Evolutionary conservation across 2,329 filamentous ascomycete species (phyloP).

Genomic region (Thermoascus crustaceus): DNA sequence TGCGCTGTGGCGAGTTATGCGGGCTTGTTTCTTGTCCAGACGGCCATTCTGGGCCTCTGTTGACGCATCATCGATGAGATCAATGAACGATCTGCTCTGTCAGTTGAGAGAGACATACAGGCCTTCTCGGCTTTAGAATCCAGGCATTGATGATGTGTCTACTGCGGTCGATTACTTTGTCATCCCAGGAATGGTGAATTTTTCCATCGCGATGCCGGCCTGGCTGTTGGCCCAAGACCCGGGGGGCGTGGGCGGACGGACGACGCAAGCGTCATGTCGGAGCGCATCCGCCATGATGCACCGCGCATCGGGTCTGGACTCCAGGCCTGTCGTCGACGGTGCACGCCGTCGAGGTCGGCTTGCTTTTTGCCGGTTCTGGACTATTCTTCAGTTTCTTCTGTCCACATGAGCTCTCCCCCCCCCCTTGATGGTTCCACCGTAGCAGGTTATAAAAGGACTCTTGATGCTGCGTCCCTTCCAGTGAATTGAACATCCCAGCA

Average conservation of each 20-base stretch:
- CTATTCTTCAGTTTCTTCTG: neutral
- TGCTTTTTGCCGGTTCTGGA: neutral
- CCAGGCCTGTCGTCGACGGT: neutral
- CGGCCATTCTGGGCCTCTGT: too few species aligned
- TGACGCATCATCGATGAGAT: too few species aligned
- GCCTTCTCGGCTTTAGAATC: too few species aligned
- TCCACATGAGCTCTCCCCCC: constrained; percentile 1
- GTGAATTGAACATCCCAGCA: too few species aligned
- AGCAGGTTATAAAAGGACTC: neutral
- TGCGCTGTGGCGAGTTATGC: too few species aligned
- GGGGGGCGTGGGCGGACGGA: neutral
- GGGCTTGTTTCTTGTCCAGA: too few species aligned
- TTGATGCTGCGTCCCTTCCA: too few species aligned
- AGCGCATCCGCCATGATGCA: neutral
- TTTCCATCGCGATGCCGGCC: too few species aligned
- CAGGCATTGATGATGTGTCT: neutral
- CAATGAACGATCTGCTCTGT: too few species aligned
- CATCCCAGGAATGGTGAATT: neutral
- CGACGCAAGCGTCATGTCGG: neutral
- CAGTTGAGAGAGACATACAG: too few species aligned
- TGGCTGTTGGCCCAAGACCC: too few species aligned
- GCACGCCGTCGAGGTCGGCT: neutral
- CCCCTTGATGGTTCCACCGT: neutral
- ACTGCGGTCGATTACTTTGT: neutral
- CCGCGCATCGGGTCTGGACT: neutral